Evolutionary conservation across 2,329 filamentous ascomycete genomes (phyloP), one percentile per base, ranked within the genome.

Genomic region (Alternaria dauci): DNA sequence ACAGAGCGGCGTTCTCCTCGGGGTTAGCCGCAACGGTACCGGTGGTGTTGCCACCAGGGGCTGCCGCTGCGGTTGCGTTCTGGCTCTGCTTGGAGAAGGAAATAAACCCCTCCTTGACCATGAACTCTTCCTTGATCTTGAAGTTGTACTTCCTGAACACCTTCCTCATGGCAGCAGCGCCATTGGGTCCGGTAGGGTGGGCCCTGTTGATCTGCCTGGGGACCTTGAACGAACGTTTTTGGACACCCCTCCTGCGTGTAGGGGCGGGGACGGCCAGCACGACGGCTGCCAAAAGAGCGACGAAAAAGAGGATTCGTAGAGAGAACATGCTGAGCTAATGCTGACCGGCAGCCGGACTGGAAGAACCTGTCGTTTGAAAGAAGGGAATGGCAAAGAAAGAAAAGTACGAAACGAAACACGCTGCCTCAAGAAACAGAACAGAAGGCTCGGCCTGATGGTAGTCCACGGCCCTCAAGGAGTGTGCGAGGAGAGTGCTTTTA

Each of bases 61-160:
- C 50, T 48, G 46, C 70, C 69, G 43, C 47, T 41, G 63, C 83
- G 79, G 46, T 42, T 18, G 34, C 59, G 18, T 65, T 63, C 36
- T 62, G 41, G 26, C 51, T 64, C 53, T 71, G 67, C 20, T 65
- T 63, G 11, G 55, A 44, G 51, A 67, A 50, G 9, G 64, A 67
- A 44, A 85, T 78, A 78, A 89, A 70, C 8, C 72, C 74, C 28
- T 72, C 67, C 54, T 60, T 65, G 38, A 56, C 55, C 47, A 67
- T 63, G 3, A 71, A 71, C 25, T 67, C 61, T 20, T 59, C 63
- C 55, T 63, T 68, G n/a, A 67, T 67, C 41, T 69, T 58, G 56
- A 75, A 84, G 63, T 86, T 84, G 76, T 85, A 93, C 76, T 94
- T 94, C 69, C 83, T 79, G 75, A 90, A 89, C 16, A 89, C 87